Conservation (phyloP, 83 land plant genomes). For the Diphasiastrum complanatum region DNA sequence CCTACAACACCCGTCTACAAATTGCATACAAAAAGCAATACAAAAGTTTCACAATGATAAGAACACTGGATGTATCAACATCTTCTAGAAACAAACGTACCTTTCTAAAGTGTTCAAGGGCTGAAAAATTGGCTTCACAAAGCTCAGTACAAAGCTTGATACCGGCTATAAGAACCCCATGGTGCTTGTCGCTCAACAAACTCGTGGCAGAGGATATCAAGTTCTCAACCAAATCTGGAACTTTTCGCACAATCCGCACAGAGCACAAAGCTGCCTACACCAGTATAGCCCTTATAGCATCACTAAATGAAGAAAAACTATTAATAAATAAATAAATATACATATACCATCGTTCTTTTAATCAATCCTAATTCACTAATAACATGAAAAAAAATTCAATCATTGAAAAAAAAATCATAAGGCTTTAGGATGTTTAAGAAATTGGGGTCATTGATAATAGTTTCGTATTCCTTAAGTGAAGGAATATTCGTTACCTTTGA, state of each 20-base stretch:
- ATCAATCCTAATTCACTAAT: no score
- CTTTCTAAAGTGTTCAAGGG: conserved; percentile 82
- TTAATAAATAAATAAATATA: neutral
- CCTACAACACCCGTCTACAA: no score
- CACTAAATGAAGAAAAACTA: neutral
- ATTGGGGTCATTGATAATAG: no score
- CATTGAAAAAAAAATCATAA: no score
- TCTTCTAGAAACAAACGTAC: no score
- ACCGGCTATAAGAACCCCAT: conserved; percentile 89
- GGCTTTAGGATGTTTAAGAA: no score
- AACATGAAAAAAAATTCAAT: no score
- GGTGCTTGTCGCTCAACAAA: conserved; percentile 92
- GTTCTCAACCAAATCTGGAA: conserved; percentile 90
- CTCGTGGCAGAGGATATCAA: conserved; percentile 64
- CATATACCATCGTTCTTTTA: neutral
- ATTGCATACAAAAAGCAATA: no score
- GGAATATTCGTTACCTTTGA: no score
- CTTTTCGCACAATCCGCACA: conserved; percentile 90
- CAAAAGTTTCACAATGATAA: no score
- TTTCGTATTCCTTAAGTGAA: no score
- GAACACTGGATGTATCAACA: no score
- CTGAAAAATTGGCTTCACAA: conserved; percentile 69
- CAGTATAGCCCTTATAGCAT: neutral
- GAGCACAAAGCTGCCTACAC: conserved; percentile 96
- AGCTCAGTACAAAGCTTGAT: conserved; percentile 90